phyloP scores from a whole-genome alignment of 345 rosid genomes.

The Eucalyptus pauciflora region DNA sequence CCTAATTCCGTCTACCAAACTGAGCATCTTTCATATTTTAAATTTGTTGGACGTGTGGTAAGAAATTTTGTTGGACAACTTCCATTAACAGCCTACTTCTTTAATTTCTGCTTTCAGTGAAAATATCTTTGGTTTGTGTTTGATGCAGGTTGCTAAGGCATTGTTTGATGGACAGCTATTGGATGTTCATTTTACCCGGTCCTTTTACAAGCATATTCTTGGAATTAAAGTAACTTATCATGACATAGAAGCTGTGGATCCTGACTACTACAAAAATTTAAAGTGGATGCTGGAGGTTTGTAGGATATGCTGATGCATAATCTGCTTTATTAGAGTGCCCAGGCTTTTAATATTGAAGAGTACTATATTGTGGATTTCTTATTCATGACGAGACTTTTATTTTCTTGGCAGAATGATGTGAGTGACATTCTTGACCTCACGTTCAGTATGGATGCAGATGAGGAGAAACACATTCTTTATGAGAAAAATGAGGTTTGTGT shows the following conservation, averaged over 20 bases:
- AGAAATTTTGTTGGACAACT: neutral
- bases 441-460: constrained; percentile 97
- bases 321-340: neutral
- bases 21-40: constrained; percentile 95
- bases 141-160: constrained; percentile 83
- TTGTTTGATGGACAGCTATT: constrained; percentile 93
- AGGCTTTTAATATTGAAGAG: neutral
- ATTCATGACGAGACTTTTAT: neutral
- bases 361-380: neutral
- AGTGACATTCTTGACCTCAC: constrained; percentile 81
- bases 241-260: constrained; percentile 99
- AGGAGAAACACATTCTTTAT: constrained; percentile 91
- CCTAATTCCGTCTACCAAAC: constrained; percentile 95
- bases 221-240: constrained; percentile 96
- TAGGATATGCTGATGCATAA: neutral
- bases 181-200: constrained; percentile 94
- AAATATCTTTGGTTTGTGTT: neutral
- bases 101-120: neutral
- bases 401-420: constrained; percentile 68
- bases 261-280: constrained; percentile 91
- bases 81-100: neutral
- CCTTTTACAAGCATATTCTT: constrained; percentile 92
- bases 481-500: constrained; percentile 81
- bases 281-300: constrained; percentile 98
- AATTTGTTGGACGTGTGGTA: constrained; percentile 97